phyloP scores from a whole-genome alignment of 805 yeast species.

The Lipomyces yamadae region DNA sequence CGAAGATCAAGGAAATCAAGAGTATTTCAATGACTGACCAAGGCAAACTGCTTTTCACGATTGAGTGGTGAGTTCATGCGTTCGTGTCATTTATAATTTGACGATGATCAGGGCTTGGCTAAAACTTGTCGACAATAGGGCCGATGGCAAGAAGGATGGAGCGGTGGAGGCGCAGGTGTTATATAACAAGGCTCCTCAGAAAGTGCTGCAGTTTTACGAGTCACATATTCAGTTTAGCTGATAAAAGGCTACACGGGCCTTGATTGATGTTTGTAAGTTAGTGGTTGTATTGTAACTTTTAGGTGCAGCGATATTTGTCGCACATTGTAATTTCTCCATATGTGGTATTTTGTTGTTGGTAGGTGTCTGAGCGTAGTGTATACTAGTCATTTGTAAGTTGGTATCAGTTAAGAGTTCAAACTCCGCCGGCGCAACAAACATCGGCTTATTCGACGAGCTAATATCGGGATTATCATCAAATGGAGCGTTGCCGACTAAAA shows the following conservation, averaged over 20 bases:
- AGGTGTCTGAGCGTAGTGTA: too few relatives aligned
- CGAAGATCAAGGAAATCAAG: slow-evolving; percentile 16
- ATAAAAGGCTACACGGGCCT: neutral
- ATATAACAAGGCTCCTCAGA: slow-evolving; percentile 16
- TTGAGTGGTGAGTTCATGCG: neutral
- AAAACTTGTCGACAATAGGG: slow-evolving; percentile 3
- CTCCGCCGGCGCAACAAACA: too few relatives aligned
- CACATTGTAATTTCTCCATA: too few relatives aligned
- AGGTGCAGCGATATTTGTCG: too few relatives aligned
- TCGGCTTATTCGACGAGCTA: too few relatives aligned
- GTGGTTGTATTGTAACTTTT: neutral
- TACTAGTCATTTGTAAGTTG: too few relatives aligned
- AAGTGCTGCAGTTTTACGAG: slow-evolving; percentile 12
- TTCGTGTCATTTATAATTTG: neutral
- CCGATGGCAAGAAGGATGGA: slow-evolving; percentile 1
- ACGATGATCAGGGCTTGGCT: neutral
- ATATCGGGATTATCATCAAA: too few relatives aligned
- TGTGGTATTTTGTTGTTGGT: too few relatives aligned
- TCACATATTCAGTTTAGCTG: slow-evolving; percentile 11
- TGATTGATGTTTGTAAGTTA: neutral
- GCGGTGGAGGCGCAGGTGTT: slow-evolving; percentile 4
- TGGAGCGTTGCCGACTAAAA: too few relatives aligned
- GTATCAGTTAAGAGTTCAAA: too few relatives aligned
- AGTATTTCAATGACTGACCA: neutral
- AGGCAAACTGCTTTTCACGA: neutral